A percentile compares a stretch with the other conserved stretches of the same genome.
phyloP scores from a whole-genome alignment of 2,329 filamentous ascomycete genomes.

The Thermothelomyces thermophilus region DNA sequence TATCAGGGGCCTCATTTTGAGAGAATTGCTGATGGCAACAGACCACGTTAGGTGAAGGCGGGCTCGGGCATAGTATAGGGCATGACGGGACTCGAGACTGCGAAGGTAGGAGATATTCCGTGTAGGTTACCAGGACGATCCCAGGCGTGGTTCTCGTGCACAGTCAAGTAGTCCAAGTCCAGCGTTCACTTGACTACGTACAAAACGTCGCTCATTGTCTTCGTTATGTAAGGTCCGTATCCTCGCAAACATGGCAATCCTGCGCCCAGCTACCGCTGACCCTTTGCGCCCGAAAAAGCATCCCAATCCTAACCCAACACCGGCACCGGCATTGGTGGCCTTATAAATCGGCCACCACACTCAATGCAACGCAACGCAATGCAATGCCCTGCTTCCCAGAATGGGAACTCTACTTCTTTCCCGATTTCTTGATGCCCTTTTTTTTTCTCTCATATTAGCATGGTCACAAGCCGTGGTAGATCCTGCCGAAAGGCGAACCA shows the following conservation, averaged over 20 bases:
- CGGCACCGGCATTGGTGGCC: no score
- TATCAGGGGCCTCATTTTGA: no score
- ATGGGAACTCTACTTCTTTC: constrained; percentile 72
- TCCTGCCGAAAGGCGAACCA: not conserved
- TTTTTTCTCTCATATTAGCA: constrained; percentile 33
- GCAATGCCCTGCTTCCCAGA: not conserved
- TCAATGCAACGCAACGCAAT: not conserved
- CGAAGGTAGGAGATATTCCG: no score
- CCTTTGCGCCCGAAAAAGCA: constrained; percentile 2
- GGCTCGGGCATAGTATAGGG: no score
- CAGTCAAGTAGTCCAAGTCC: no score
- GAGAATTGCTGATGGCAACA: no score
- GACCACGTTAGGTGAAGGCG: no score
- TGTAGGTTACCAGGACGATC: no score
- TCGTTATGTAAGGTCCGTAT: not conserved
- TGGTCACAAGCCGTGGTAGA: not conserved
- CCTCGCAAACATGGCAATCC: not conserved
- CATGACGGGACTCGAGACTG: no score
- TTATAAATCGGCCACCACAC: not conserved
- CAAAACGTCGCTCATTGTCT: not conserved
- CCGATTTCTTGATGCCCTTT: constrained; percentile 96
- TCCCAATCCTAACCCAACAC: not conserved
- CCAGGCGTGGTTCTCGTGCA: no score
- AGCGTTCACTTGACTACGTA: not conserved
- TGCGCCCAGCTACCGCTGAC: not conserved